Conservation (phyloP, 768 basidiomycete genomes). For the Tricholoma terreum region DNA sequence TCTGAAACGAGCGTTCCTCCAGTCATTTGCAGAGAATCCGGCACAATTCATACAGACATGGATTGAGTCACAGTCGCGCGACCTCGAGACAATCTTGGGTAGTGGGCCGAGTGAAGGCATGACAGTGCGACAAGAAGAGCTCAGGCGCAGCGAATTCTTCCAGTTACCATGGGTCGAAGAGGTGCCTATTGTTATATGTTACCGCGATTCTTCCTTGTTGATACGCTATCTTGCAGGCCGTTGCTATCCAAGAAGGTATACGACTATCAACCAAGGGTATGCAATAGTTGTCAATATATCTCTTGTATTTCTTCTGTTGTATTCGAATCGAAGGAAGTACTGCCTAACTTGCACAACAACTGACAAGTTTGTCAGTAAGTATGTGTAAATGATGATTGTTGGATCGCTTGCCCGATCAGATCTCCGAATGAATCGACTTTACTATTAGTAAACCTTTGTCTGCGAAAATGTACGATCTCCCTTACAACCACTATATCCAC, state of each 20-base stretch:
- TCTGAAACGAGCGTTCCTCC: slow-evolving; percentile 82
- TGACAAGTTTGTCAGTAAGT: no score
- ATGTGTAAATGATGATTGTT: no score
- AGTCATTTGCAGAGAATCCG: slow-evolving; percentile 77
- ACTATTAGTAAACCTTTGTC: not conserved
- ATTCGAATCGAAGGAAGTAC: not conserved
- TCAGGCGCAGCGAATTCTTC: slow-evolving; percentile 89
- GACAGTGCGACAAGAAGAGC: slow-evolving; percentile 82
- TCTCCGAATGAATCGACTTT: slow-evolving; percentile 10
- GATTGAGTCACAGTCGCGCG: slow-evolving; percentile 89
- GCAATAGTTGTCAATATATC: no score
- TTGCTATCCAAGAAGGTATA: slow-evolving; percentile 81
- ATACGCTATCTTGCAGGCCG: slow-evolving; percentile 46
- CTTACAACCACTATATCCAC: slow-evolving; percentile 7
- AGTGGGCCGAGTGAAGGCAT: slow-evolving; percentile 79
- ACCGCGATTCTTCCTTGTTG: slow-evolving; percentile 1
- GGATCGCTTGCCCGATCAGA: slow-evolving; percentile 10
- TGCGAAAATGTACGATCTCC: not conserved
- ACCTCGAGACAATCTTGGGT: slow-evolving; percentile 86
- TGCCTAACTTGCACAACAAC: no score
- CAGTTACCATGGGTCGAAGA: slow-evolving; percentile 87
- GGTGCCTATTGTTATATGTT: slow-evolving; percentile 27
- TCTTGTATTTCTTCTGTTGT: not conserved
- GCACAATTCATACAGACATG: slow-evolving; percentile 83
- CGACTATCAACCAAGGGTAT: slow-evolving; percentile 55